Evolutionary conservation across 305 asterid species (phyloP), one percentile per base, ranked within the genome.

Genomic region (Coffea humblotiana): DNA sequence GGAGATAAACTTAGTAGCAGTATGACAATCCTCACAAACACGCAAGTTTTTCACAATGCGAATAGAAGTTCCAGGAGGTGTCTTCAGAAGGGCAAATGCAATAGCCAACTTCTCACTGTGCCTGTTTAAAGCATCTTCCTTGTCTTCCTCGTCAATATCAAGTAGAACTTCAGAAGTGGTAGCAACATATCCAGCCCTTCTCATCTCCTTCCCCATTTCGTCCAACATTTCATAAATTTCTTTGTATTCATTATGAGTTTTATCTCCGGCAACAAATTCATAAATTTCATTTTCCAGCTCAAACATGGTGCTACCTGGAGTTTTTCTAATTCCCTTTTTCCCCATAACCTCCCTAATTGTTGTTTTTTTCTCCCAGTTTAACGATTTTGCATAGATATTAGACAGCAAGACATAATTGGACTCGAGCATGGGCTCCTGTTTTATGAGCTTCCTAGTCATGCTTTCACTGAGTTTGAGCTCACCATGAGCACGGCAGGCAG

Each of bases 261-360:
- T 86, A 77, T 89, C 93, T n/a, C 94, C 92, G 0, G 91, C 89
- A 25, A 91, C 88, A 81, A 89, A 87, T 84, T 92, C 93, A 71
- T 84, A 71, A 35, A 88, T 88, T 60, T 82, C 85, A 71, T 75
- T 87, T 76, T 77, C 90, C 47, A 89, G 86, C 87, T 91, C 98
- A 60, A 94, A 87, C 97, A 91, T 88, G 66, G 94, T 86, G 86
- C 94, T 91, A 32, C 98, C 97, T 1, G 98, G 95, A 49, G 81
- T 83, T 87, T 94, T 94, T 72, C 78, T 86, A 58, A 92, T 83
- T 81, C 93, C 96, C 74, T 89, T 92, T 82, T 84, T 86, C 82
- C 79, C 89, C 97, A 94, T 90, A 14, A 78, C 89, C 81, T 83
- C 94, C 79, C 98, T 87, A 16, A 88, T 86, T 63, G 66, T 73